Evolutionary conservation across 2,329 filamentous ascomycete species (phyloP).

Genomic region (Sordariomycetes sp.): DNA sequence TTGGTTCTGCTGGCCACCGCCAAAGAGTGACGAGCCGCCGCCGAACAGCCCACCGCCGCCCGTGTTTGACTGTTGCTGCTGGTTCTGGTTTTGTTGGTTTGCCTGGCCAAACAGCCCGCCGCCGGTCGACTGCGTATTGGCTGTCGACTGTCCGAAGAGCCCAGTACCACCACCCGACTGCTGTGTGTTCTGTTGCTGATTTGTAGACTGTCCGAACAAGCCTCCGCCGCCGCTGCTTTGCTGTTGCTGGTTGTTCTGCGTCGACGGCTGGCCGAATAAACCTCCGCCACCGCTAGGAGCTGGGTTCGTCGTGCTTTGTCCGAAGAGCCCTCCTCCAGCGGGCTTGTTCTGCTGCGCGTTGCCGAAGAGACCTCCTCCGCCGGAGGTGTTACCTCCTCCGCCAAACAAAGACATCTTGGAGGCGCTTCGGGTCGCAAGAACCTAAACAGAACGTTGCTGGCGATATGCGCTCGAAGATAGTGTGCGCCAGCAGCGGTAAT

Average conservation of each 20-base stretch:
- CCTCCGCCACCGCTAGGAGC: background rate
- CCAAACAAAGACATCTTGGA: conserved; percentile 20
- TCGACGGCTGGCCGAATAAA: background rate
- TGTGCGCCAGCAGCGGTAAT: no score
- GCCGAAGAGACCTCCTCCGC: conserved; percentile 9
- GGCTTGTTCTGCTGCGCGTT: conserved; percentile 4
- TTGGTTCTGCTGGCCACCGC: conserved; percentile 12
- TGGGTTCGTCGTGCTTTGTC: conserved; percentile 6
- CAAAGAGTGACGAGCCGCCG: conserved; percentile 9
- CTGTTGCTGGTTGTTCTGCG: conserved; percentile 1
- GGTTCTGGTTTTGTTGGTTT: conserved; percentile 5
- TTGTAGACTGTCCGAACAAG: conserved; percentile 5
- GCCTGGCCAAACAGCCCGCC: conserved; percentile 6
- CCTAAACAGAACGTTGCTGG: no score
- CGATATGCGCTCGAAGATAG: no score
- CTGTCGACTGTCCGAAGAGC: conserved; percentile 1
- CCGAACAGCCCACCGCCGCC: conserved; percentile 9
- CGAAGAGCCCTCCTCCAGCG: conserved; percentile 6
- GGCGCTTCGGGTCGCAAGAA: no score
- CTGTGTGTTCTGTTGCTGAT: conserved; percentile 3
- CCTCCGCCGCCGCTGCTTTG: conserved; percentile 1
- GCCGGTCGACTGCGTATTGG: conserved; percentile 2
- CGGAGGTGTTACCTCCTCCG: conserved; percentile 2
- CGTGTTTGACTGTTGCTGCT: conserved; percentile 2
- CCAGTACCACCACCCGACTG: conserved; percentile 1